A percentile compares a stretch with the other conserved stretches of the same genome.
Conservation (phyloP, 139 green algal species). For the Chlorokybus atmophyticus region DNA sequence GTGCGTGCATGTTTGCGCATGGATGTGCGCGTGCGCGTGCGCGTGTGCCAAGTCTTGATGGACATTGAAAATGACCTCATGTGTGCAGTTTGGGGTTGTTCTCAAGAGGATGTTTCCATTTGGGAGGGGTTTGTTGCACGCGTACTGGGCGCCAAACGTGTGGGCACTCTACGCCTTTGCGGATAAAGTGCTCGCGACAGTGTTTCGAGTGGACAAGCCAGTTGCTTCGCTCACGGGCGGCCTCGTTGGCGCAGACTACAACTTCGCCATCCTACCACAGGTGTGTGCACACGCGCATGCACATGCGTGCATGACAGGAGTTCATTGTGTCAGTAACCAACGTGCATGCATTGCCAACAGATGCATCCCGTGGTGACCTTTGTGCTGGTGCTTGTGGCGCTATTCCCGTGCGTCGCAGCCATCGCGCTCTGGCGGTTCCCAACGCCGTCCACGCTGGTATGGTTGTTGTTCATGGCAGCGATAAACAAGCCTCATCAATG, state of each 20-base stretch:
- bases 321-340: too few species aligned
- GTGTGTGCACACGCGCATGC: too few species aligned
- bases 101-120: conserved; percentile 80
- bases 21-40: too few species aligned
- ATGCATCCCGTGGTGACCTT: conserved; percentile 28
- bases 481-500: not conserved
- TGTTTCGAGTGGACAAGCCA: not conserved
- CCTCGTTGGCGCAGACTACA: conserved; percentile 44
- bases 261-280: conserved; percentile 51
- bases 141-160: conserved; percentile 91
- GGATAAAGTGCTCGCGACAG: conserved; percentile 47
- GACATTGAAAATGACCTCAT: too few species aligned
- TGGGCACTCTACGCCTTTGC: conserved; percentile 77
- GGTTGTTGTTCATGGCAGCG: conserved; percentile 7
- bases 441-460: not conserved
- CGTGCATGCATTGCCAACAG: too few species aligned
- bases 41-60: too few species aligned
- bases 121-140: conserved; percentile 68
- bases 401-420: conserved; percentile 47
- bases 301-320: too few species aligned
- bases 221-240: conserved; percentile 44
- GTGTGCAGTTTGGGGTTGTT: conserved; percentile 10
- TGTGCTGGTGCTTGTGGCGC: conserved; percentile 37
- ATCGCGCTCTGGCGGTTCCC: conserved; percentile 37
- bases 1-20: too few species aligned